phyloP scores from a whole-genome alignment of 495 filamentous ascomycete genomes.

The Emericellopsis terricola region DNA sequence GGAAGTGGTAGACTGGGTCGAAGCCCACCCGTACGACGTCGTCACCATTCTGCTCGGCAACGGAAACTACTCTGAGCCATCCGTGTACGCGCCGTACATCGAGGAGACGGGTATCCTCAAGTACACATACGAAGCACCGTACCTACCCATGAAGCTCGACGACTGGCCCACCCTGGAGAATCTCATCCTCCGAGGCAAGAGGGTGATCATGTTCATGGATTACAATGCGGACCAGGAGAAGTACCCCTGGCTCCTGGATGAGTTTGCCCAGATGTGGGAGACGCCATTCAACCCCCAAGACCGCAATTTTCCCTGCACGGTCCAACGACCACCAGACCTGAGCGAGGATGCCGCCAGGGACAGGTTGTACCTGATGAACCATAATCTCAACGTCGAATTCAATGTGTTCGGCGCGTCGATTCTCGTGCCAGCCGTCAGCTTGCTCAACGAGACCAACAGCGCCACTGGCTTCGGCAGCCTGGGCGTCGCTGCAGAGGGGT shows the following conservation, averaged over 20 bases:
- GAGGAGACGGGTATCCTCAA: conserved; percentile 46
- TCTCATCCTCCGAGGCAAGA: conserved; percentile 47
- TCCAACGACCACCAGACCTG: conserved; percentile 51
- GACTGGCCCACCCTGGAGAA: conserved; percentile 75
- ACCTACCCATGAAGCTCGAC: conserved; percentile 45
- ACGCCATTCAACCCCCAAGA: conserved; percentile 53
- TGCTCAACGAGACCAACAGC: conserved; percentile 52
- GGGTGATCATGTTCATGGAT: conserved; percentile 43
- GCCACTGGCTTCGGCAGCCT: conserved; percentile 48
- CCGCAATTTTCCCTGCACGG: conserved; percentile 44
- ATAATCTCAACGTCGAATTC: conserved; percentile 71
- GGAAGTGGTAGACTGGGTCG: conserved; percentile 54
- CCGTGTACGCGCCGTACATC: conserved; percentile 30
- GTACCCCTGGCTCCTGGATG: conserved; percentile 58
- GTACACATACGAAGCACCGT: conserved; percentile 53
- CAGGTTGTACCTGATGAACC: conserved; percentile 78
- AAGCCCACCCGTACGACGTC: conserved; percentile 65
- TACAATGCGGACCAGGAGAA: conserved; percentile 67
- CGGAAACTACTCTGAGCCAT: conserved; percentile 39
- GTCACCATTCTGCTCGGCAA: conserved; percentile 86
- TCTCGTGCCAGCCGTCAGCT: conserved; percentile 57
- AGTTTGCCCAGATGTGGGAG: conserved; percentile 64
- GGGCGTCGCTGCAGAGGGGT: conserved; percentile 48
- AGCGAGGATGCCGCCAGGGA: conserved; percentile 28
- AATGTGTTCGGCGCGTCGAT: conserved; percentile 37